Evolutionary conservation across 192 early-diverging fungal species (phyloP), one percentile per base, ranked within the genome.

Genomic region (Umbelopsis sp.): DNA sequence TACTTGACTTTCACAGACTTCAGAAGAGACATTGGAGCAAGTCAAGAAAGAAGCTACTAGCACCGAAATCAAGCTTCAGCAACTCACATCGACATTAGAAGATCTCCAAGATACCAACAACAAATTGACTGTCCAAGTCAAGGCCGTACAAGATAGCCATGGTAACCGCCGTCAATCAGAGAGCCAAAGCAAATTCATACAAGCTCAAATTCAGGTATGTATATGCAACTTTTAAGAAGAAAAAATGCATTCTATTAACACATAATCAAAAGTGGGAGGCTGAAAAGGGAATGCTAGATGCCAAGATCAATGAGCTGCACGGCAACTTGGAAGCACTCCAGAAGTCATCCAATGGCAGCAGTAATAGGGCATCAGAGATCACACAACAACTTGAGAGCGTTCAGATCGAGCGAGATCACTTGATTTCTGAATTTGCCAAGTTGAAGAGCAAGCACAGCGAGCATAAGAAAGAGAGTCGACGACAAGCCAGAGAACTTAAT

Each of bases 121-220:
- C n/a, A 68, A 72, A 46, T 45, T 76, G 18, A 55, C 46, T 5
- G 7, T 37, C n/a, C 47, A 67, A 0, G 53, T 70, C 8, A 70
- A 66, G 20, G 65, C 53, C 20, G 41, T 75, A n/a, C 55, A 61
- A 35, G 25, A 33, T 6, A 61, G 33, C 55, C 55, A 33, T 4
- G 37, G 37, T 35, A 15, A 35, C 4, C 11, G 33, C 4, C 11
- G 16, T 13, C 21, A 61, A 16, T 61, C 55, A 33, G 55, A 2
- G 3, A n/a, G 2, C 11, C 25, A 33, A 61, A 30, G 55, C 30
- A 61, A 30, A 61, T 35, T 61, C 2, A 30, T 35, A 4, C 27
- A 61, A 35, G 55, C 55, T 1, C 55, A 61, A 35, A 25, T 30
- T 0, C 27, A 61, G 55, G 55, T n/a, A 61, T 6, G 55, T 61